Conservation (phyloP, 2,329 filamentous ascomycete genomes). For the Xylaria sp. region DNA sequence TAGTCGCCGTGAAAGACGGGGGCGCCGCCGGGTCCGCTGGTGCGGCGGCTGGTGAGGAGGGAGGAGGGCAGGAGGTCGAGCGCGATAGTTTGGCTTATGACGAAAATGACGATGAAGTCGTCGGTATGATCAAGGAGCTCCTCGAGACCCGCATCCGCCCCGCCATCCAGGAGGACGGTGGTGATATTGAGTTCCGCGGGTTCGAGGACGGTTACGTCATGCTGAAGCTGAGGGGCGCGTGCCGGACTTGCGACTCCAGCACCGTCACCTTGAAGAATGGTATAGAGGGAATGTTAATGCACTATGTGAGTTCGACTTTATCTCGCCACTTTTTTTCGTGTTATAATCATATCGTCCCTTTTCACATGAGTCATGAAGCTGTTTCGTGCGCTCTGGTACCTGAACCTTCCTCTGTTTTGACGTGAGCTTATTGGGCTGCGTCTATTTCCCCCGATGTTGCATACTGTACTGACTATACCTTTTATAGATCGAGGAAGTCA, state of each 20-base stretch:
- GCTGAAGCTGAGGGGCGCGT: slow-evolving; percentile 90
- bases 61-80: slow-evolving; percentile 59
- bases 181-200: slow-evolving; percentile 94
- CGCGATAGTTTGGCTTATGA: slow-evolving; percentile 83
- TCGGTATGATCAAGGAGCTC: slow-evolving; percentile 98
- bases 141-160: slow-evolving; percentile 94
- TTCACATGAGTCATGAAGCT: slow-evolving; percentile 9
- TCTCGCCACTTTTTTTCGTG: slow-evolving; percentile 2
- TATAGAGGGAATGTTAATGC: slow-evolving; percentile 98
- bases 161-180: slow-evolving; percentile 96
- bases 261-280: slow-evolving; percentile 97
- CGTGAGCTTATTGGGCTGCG: slow-evolving; percentile 20
- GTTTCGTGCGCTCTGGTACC: background rate
- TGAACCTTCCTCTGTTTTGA: slow-evolving; percentile 19
- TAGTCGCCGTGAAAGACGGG: slow-evolving; percentile 77
- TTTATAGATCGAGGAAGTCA: slow-evolving; percentile 88
- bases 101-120: slow-evolving; percentile 91
- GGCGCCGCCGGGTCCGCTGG: slow-evolving; percentile 61
- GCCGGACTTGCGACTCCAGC: slow-evolving; percentile 94
- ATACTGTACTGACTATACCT: slow-evolving; percentile 45
- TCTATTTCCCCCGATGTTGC: background rate
- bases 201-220: slow-evolving; percentile 88
- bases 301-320: slow-evolving; percentile 73
- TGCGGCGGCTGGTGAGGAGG: slow-evolving; percentile 46
- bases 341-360: background rate